Base-by-base conservation (phyloP, 345 rosid genomes). In the Anastatica hierochuntica region DNA sequence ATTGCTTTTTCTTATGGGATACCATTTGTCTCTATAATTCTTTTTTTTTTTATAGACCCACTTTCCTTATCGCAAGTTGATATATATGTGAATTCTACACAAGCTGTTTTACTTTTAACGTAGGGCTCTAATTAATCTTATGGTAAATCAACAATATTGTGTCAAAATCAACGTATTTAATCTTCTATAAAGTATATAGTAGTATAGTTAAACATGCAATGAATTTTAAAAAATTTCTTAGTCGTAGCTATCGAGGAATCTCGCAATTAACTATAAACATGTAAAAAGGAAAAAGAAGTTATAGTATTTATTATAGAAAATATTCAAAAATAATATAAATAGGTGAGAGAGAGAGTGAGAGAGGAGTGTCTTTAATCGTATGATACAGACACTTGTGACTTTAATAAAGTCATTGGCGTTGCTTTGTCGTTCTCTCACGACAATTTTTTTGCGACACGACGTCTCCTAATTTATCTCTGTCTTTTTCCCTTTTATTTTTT, bases 321-420 rank as follows among this genome's bases (percentile, higher is more conserved):
- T n/a, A n/a, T n/a, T n/a, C 2, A 7, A 19, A 24, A 29, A 19
- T 10, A 14, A 40, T 49, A 30, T 23, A 23, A 55, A n/a, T n/a
- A n/a, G n/a, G n/a, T 4, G 30, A 8, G 49, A 27, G 38, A 49
- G 53, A 52, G 30, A 50, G n/a, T n/a, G 52, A 29, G 37, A 30
- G 66, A 53, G 35, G 43, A 49, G 70, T 66, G 41, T 14, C 66
- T 67, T 67, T 67, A 59, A 67, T 52, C 66, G 66, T 37, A 67
- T 60, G 72, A 67, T 53, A 41, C 55, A 60, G 66, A 53, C 66
- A 67, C 62, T 67, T 60, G 72, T 67, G 56, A 60, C 72, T 67
- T 67, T 67, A 67, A 39, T 67, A 67, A 67, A 67, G 72, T 67
- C 72, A 67, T 59, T 53, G 71, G 59, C 56, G 61, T 60, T 60